These are phyloP conservation scores for Tolypocladium nubicola DNA, from an alignment of 2,329 filamentous ascomycete species.

Conservation along the genomic window DNA sequence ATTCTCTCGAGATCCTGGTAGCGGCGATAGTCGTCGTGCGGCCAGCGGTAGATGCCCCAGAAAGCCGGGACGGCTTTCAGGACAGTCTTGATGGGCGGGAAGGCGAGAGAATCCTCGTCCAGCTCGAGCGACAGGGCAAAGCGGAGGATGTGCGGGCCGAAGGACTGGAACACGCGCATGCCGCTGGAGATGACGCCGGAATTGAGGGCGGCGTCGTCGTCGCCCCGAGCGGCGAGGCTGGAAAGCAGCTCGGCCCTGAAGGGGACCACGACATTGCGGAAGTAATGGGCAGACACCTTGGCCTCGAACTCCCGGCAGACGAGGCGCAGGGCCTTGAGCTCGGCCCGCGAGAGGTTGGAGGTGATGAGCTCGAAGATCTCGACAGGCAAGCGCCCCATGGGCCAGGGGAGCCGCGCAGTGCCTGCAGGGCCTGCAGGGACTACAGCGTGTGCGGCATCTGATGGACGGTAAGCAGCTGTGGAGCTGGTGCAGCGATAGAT, in stretches of 20 bases:
- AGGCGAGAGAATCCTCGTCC: slow-evolving; percentile 37
- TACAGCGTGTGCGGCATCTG: neutral
- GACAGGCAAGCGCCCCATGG: slow-evolving; percentile 34
- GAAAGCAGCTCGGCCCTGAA: slow-evolving; percentile 56
- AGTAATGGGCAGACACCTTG: slow-evolving; percentile 47
- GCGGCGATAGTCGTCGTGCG: slow-evolving; percentile 45
- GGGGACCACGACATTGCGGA: slow-evolving; percentile 52
- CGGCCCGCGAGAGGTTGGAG: slow-evolving; percentile 41
- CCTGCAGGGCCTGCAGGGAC: neutral
- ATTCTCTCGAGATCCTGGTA: slow-evolving; percentile 49
- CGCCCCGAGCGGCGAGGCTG: slow-evolving; percentile 8
- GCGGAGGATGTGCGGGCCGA: slow-evolving; percentile 47
- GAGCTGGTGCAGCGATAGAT: neutral
- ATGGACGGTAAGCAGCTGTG: neutral
- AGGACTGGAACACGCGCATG: slow-evolving; percentile 49
- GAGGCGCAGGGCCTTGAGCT: slow-evolving; percentile 50
- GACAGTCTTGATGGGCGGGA: slow-evolving; percentile 44
- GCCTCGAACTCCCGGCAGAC: slow-evolving; percentile 47
- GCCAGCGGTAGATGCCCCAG: slow-evolving; percentile 59
- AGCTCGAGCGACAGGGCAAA: slow-evolving; percentile 62
- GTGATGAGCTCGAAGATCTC: slow-evolving; percentile 53
- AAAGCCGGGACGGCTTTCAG: slow-evolving; percentile 45
- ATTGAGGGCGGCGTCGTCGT: slow-evolving; percentile 11
- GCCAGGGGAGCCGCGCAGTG: slow-evolving; percentile 14
- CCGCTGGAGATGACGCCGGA: slow-evolving; percentile 31